phyloP scores from a whole-genome alignment of 768 basidiomycete species.

The Lactarius psammicola region DNA sequence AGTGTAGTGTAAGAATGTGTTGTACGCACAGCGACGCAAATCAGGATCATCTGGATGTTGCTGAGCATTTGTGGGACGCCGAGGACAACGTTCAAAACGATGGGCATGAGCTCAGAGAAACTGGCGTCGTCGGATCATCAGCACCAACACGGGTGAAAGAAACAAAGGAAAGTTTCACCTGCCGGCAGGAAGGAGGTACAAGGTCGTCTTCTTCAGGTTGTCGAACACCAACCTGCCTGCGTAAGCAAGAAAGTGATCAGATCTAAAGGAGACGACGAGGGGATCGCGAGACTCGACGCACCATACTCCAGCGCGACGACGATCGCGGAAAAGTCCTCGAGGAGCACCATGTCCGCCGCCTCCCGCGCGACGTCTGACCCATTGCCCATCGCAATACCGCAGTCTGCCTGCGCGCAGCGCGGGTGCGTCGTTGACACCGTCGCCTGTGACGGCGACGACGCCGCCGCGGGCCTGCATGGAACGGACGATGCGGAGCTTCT shows the following conservation, averaged over 20 bases:
- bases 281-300: conserved; percentile 3
- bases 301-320: conserved; percentile 64
- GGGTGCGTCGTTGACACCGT: conserved; percentile 62
- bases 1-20: background rate
- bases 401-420: conserved; percentile 59
- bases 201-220: conserved; percentile 56
- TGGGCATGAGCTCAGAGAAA: conserved; percentile 62
- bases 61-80: conserved; percentile 46
- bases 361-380: conserved; percentile 53
- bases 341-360: conserved; percentile 61
- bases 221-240: conserved; percentile 56
- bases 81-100: conserved; percentile 48
- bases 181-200: conserved; percentile 52
- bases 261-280: background rate
- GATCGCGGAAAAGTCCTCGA: conserved; percentile 66
- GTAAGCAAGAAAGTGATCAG: background rate
- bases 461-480: conserved; percentile 51
- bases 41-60: conserved; percentile 47
- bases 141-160: conserved; percentile 9
- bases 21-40: conserved; percentile 44
- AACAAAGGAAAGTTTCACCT: conserved; percentile 36
- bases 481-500: conserved; percentile 64
- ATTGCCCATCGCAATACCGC: conserved; percentile 59
- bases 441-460: conserved; percentile 64
- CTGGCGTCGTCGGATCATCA: conserved; percentile 29